Percentiles rank a stretch among this genome's conserved stretches.
Evolutionary conservation across 305 asterid genomes (phyloP).

Genomic region (Ajuga reptans): DNA sequence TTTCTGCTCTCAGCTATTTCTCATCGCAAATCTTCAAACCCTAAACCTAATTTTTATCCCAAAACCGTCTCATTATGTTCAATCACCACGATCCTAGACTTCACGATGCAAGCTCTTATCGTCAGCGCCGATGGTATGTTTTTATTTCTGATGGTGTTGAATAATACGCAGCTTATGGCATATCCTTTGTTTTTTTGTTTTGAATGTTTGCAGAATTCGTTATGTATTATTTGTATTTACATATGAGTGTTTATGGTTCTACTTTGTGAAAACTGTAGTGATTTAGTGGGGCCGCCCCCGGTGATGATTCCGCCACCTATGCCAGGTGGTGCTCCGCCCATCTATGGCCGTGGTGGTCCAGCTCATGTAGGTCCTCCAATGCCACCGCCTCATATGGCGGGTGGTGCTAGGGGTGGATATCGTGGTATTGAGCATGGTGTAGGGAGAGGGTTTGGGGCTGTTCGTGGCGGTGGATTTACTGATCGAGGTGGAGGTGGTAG

Average conservation of each 20-base stretch:
- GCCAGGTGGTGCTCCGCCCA: conserved; percentile 41
- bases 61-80: conserved; percentile 34
- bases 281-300: conserved; percentile 51
- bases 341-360: conserved; percentile 56
- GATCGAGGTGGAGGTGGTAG: conserved; percentile 33
- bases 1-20: background rate
- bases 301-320: conserved; percentile 39
- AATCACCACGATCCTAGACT: conserved; percentile 58
- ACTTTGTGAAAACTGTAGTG: conserved; percentile 37
- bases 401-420: conserved; percentile 35
- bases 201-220: background rate
- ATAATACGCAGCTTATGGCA: background rate
- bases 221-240: background rate
- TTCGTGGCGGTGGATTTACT: conserved; percentile 25
- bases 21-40: conserved; percentile 29
- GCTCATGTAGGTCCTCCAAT: conserved; percentile 39
- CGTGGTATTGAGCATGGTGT: conserved; percentile 29
- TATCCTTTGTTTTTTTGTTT: background rate
- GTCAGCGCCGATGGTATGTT: conserved; percentile 75
- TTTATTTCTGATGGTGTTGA: background rate
- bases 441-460: conserved; percentile 37
- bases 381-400: conserved; percentile 36
- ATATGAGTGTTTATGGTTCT: background rate
- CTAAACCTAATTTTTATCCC: conserved; percentile 23
- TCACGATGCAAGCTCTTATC: conserved; percentile 62